These are phyloP conservation scores for Pseudohalonectria lignicola DNA, from an alignment of 2,329 filamentous ascomycete genomes.

Conservation along the genomic window DNA sequence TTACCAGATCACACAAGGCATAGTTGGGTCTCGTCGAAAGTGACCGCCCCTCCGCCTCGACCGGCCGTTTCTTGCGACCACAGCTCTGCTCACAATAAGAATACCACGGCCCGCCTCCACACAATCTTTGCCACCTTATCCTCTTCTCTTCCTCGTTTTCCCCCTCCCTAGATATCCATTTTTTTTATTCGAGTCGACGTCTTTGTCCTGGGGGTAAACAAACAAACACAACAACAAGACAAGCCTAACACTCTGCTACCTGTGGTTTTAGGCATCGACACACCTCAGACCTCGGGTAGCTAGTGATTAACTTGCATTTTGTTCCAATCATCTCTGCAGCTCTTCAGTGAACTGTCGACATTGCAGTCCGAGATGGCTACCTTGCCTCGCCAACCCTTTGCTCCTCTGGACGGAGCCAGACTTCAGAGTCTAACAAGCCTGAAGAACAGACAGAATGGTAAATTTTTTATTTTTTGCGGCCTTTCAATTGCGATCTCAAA, in stretches of 20 bases:
- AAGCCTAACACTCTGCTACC: not conserved
- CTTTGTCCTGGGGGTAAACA: constrained; percentile 1
- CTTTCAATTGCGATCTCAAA: too few relatives aligned
- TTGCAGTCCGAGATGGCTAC: constrained; percentile 37
- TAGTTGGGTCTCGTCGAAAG: constrained; percentile 2
- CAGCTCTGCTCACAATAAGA: constrained; percentile 5
- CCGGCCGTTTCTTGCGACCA: constrained; percentile 2
- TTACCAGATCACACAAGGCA: too few relatives aligned
- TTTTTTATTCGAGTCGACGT: too few relatives aligned
- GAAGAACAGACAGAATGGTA: constrained; percentile 71
- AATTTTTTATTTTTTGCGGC: constrained; percentile 20
- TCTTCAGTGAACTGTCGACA: not conserved
- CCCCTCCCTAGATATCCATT: not conserved
- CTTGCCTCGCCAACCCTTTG: constrained; percentile 60
- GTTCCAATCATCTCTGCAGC: too few relatives aligned
- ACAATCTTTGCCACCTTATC: constrained; percentile 1
- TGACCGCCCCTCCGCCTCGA: constrained; percentile 4
- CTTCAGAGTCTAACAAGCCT: constrained; percentile 62
- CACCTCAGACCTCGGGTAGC: constrained; percentile 1
- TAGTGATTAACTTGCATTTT: not conserved
- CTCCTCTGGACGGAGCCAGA: constrained; percentile 56
- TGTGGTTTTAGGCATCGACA: not conserved
- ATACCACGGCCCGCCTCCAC: constrained; percentile 1
- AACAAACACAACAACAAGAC: constrained; percentile 1
- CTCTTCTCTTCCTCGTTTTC: constrained; percentile 1